These are phyloP conservation scores for Coccomyxa sp. DNA, from an alignment of 139 green algal genomes.

Conservation along the genomic window DNA sequence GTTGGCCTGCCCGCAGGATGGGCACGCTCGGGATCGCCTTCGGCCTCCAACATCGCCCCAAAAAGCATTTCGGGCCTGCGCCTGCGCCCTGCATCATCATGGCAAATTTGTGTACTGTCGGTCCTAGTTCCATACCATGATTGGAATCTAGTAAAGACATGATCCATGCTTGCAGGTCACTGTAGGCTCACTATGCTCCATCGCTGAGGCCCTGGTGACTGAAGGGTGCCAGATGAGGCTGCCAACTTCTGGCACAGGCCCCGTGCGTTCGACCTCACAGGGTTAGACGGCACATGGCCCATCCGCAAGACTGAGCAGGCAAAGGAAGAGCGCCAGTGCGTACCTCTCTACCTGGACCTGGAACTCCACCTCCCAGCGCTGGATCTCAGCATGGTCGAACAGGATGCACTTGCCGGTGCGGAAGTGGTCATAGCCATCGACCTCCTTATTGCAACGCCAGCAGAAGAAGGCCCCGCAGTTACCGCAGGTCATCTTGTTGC, in stretches of 20 bases:
- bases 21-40: slow-evolving; percentile 24
- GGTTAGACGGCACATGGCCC: no score
- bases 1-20: slow-evolving; percentile 60
- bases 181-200: no score
- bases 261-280: no score
- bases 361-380: slow-evolving; percentile 39
- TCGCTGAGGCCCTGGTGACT: no score
- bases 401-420: slow-evolving; percentile 38
- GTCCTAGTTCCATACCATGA: no score
- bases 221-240: no score
- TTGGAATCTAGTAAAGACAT: no score
- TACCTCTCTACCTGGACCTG: slow-evolving; percentile 11
- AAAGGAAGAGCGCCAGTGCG: neutral
- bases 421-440: slow-evolving; percentile 58
- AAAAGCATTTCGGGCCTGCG: neutral
- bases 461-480: slow-evolving; percentile 62
- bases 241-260: no score
- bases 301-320: no score
- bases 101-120: neutral
- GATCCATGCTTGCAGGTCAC: no score
- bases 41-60: neutral
- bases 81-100: neutral
- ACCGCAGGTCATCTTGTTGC: slow-evolving; percentile 88
- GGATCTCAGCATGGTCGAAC: slow-evolving; percentile 65
- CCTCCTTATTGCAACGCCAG: slow-evolving; percentile 36